Evolutionary conservation across 768 basidiomycete species (phyloP), one percentile per base, ranked within the genome.

Genomic region (Hysterangium stoloniferum): DNA sequence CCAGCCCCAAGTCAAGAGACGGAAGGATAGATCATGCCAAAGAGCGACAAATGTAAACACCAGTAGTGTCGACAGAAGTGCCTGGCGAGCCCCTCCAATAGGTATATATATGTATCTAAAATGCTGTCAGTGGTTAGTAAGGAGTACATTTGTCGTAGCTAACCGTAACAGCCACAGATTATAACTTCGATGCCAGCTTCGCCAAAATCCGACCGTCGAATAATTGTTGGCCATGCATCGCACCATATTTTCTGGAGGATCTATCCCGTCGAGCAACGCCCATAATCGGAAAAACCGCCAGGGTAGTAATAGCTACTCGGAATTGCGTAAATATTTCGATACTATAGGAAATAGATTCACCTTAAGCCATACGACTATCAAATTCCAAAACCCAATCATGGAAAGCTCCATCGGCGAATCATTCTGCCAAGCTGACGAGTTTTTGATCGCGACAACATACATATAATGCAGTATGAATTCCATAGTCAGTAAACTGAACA

Each of bases 201-300:
- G 68, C 96, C 96, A 98, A 66, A 99, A 98, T 0, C 92, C 92
- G 8, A 84, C 64, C 0, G 82, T 78, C 1, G 94, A 96, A 62
- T 97, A 97, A 64, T 97, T 98, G 65, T 98, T 99, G 19, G 82
- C 87, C 82, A 97, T 86, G 61, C 96, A 98, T n/a, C 96, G 78
- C 11, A 99, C 77, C 96, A 97, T 96, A 65, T 99, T 99, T 66
- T 99, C 96, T 0, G 95, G 96, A 0, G 92, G 86, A 58, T 96
- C 90, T 29, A 97, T 76, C 0, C 88, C 89, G 59, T 92, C 89
- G 5, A 79, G 64, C 19, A 98, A 70, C 2, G 94, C 84, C 92
- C 94, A 97, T 17, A 96, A 68, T 2, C 94, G 86, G 72, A 97
- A 98, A 71, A 96, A 96, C 9, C 95, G 78, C 95, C 95, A 97